Evolutionary conservation across 768 basidiomycete species (phyloP).

Genomic region (Lentinula edodes): DNA sequence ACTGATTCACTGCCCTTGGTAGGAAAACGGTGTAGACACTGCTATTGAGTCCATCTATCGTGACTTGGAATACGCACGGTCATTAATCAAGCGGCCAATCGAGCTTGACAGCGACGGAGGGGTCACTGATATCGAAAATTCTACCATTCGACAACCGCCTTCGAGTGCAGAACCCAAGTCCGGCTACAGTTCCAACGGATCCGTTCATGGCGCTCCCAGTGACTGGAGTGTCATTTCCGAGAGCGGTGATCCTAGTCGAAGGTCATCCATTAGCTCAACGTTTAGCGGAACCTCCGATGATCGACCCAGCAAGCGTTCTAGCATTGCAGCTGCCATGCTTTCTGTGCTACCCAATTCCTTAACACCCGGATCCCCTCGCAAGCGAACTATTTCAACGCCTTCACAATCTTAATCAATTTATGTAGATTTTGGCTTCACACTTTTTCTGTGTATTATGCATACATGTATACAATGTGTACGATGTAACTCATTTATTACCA

Average conservation of each 20-base stretch:
- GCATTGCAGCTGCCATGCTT: constrained; percentile 55
- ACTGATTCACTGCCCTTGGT: no score
- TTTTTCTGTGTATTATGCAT: not conserved
- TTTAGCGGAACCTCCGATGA: constrained; percentile 31
- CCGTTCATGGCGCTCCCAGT: constrained; percentile 50
- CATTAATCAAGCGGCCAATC: constrained; percentile 61
- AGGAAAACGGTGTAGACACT: constrained; percentile 93
- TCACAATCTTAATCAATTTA: constrained; percentile 15
- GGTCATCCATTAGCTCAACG: constrained; percentile 50
- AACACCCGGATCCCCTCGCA: constrained; percentile 34
- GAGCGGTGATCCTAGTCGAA: constrained; percentile 44
- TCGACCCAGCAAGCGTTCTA: constrained; percentile 49
- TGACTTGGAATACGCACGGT: constrained; percentile 90
- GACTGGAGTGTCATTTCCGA: constrained; percentile 90
- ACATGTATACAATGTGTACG: not conserved
- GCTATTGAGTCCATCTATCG: constrained; percentile 96
- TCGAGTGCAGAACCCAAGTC: constrained; percentile 33
- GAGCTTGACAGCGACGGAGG: constrained; percentile 24
- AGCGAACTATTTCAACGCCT: constrained; percentile 28
- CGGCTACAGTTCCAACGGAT: constrained; percentile 52
- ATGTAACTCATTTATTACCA: not conserved
- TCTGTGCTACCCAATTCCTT: constrained; percentile 56
- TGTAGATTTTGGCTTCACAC: not conserved
- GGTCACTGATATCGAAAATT: constrained; percentile 27
- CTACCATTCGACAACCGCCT: constrained; percentile 28